Percentiles rank a stretch among this genome's conserved stretches.
Evolutionary conservation across 2,329 filamentous ascomycete genomes (phyloP).

Genomic region (Lasiodiplodia sp.): DNA sequence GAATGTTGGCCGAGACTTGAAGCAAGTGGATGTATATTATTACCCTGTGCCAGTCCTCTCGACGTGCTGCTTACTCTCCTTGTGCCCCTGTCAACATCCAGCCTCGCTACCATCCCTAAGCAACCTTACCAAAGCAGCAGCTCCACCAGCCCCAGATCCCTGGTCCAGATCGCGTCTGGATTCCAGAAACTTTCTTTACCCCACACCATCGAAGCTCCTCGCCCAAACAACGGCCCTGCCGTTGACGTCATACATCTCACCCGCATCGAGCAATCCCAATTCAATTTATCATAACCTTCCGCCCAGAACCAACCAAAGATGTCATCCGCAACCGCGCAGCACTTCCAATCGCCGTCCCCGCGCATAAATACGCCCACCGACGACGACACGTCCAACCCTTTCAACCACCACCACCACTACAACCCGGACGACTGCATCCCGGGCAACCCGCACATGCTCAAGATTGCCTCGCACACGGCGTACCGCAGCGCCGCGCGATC

Average conservation of each 20-base stretch:
- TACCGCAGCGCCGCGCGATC: constrained; percentile 34
- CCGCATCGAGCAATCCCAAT: not conserved
- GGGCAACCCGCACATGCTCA: constrained; percentile 36
- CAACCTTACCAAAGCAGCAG: not conserved
- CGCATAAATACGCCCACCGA: not conserved
- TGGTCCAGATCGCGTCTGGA: not conserved
- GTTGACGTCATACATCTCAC: constrained; percentile 25
- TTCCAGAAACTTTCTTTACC: constrained; percentile 4
- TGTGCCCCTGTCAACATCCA: not conserved
- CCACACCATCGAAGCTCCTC: not conserved
- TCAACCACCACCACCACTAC: not conserved
- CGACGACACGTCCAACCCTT: not conserved
- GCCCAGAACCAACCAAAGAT: not conserved
- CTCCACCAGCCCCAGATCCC: not conserved
- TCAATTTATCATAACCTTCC: not conserved
- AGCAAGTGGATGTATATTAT: constrained; percentile 9
- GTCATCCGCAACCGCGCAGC: not conserved
- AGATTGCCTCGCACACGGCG: constrained; percentile 35
- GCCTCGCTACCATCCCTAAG: not conserved
- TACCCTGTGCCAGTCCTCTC: not conserved
- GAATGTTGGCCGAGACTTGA: constrained; percentile 11
- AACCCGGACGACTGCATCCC: not conserved
- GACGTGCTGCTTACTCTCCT: not conserved
- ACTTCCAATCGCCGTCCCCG: not conserved
- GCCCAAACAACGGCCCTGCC: not conserved